Evolutionary conservation across 2,329 filamentous ascomycete genomes (phyloP), one percentile per base, ranked within the genome.

Genomic region (Claviceps sp.): DNA sequence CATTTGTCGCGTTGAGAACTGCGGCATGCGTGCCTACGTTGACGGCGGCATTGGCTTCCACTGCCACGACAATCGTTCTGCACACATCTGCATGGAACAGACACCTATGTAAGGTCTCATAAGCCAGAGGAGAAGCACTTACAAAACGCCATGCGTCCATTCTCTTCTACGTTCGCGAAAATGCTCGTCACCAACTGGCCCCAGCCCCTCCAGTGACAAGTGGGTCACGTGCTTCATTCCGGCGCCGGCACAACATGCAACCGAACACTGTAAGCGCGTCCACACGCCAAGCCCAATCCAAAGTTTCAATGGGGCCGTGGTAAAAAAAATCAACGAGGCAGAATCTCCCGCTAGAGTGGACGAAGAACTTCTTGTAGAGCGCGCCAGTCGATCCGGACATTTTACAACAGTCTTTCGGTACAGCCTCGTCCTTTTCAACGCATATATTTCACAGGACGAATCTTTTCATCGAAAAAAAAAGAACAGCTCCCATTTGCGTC

Each of bases 201-300:
- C 1, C 5, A 45, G 14, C n/a, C 30, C 30, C 9, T 34, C 9
- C 30, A 34, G 30, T 34, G 30, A 30, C 18, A 34, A 14, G 3
- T 7, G 9, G 40, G 11, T 57, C 53, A 55, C 52, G 54, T 58
- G 52, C 58, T 4, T 16, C 7, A 3, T 16, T 48, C 53, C 58
- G 65, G 65, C 63, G 48, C 53, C 66, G 66, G 66, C 56, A 18
- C 54, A 54, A 67, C 58, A 46, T 62, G 56, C 54, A n/a, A 54
- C 65, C 65, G 65, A 61, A 54, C 56, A 45, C 54, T 52, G 26
- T 34, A 38, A 62, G 59, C 58, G 57, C 57, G 59, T 54, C 60
- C 26, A 63, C 30, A 34, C 30, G 30, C 30, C 44, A 38, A 62
- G 59, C 58, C 58, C 57, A 60, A 54, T 59, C 26, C 64, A 66